Evolutionary conservation across 805 yeast genomes (phyloP), one percentile per base, ranked within the genome.

Genomic region (Metschnikowia hibisci): DNA sequence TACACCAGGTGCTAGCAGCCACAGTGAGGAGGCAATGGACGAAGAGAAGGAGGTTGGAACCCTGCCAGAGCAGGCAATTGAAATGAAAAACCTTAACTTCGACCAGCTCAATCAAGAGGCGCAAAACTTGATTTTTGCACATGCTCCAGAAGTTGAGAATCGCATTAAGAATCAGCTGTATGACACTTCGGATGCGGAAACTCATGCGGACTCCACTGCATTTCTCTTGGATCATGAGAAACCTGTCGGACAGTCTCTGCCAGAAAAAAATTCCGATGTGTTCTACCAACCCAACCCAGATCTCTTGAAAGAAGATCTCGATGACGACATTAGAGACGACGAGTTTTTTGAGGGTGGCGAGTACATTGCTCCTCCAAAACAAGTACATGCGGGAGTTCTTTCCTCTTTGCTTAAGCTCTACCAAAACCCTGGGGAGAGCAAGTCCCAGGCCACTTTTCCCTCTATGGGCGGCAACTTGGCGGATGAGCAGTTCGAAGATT

Each of bases 361-460:
- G 13, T 79, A 76, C 34, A 70, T 76, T 42, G 74, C 80, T 2
- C 76, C 82, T 0, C 79, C 84, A 6, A 69, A 73, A 32, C 76
- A 76, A 41, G 90, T 87, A 10, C 84, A 84, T 52, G 89, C 89
- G 20, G 96, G 97, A 62, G 91, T 89, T 13, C 71, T 89, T 23
- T 86, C 96, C 0, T 80, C 91, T 1, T 71, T 89, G 48, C 69
- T 89, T 50, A 76, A 81, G 47, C 68, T 89, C 37, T 88, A 89
- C 57, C 83, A 80, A 48, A 68, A 73, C 54, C 74, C 64, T 3
- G 58, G 59, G 20, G 65, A 56, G 12, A 49, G 45, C 32, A 60
- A 60, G 45, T 62, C 68, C 1, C 36, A 58, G 8, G 41, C 57
- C 18, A 58, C 65, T 23, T 41, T 65, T 26, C 50, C 55, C 11